Base-by-base conservation (phyloP, 495 filamentous ascomycete genomes). In the Trichoderma reesei region DNA sequence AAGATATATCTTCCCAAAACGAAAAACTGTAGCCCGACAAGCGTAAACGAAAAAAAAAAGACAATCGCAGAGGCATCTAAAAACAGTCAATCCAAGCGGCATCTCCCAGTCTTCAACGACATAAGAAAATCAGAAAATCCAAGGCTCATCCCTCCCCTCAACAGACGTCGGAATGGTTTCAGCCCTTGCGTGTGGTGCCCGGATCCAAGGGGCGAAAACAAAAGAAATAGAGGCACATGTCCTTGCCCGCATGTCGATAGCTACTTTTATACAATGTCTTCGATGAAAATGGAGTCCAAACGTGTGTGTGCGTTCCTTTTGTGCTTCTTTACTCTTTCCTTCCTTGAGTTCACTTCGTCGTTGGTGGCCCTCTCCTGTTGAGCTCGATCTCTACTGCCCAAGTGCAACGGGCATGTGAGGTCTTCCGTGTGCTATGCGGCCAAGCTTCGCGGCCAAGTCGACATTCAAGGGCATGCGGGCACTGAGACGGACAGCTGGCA, bases 251-350 rank as follows among this genome's bases (percentile, higher is more conserved):
- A 56, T 56, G 51, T 56, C 51, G 51, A 33, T 56, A 56, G 26
- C 26, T 56, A 56, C 31, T 56, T 54, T 56, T 56, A 56, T 56
- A 56, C 51, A 56, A 56, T 56, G 51, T 56, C 51, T 56, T 56
- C 51, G 34, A 56, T 33, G 26, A 56, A 56, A 56, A 56, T 34
- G 26, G 48, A 48, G 61, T 34, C 64, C 61, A 70, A 68, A 62
- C 67, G 67, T 70, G 68, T 65, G 68, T 65, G 56, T 67, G 66
- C 33, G n/a, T 48, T 64, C 68, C 65, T 65, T 26, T 59, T 63
- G 20, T 48, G 59, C 18, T 39, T 61, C 61, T 41, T 63, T 54
- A 38, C 11, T 61, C 41, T 54, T 51, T 41, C 39, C 42, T n/a
- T 20, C 18, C 42, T n/a, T 36, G 11, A 1, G 6, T 26, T 9